Evolutionary conservation across 352 stramenopile genomes (phyloP), one percentile per base, ranked within the genome.

Genomic region (Pythium sp.): DNA sequence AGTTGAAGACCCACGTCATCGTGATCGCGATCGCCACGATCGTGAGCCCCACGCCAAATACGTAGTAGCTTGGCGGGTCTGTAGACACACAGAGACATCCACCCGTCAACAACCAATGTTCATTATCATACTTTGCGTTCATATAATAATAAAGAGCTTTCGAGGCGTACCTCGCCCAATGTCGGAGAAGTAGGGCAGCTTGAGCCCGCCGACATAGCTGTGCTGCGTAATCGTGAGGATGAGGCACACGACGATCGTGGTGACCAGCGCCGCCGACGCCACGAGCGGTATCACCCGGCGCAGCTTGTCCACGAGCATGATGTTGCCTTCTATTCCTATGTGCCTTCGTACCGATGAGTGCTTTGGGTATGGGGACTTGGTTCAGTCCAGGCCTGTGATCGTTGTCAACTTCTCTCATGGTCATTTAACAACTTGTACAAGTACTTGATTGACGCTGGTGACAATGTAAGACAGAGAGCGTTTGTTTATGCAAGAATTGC

Each of bases 111-210:
- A 20, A 7, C 26, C 24, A 58, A 18, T 36, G 5, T 18, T 20
- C 26, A 36, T 36, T 38, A 24, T 38, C 6, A 20, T 34, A 18
- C 38, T 20, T 14, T 57, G 51, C 12, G 53, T 38, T 24, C 14
- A 22, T 24, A 38, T 7, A 58, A 12, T 20, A 0, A 11, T 15
- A 14, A 41, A 41, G 36, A 14, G 6, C 14, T 6, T n/a, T 20
- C 41, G 20, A 5, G 12, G 53, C 64, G 5, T 62, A 65, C 87
- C 77, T 71, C 78, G 71, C n/a, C 80, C 80, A 58, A 81, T 72
- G 62, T 85, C 79, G 30, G 81, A 90, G 70, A 90, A 86, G 70
- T 85, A 90, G 18, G 79, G 81, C 75, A 79, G 84, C 3, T 58
- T 53, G 14, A 90, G 66, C 0, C 78, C 78, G 32, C 82, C 82